Base-by-base conservation (phyloP, 2,329 filamentous ascomycete genomes). In the Fusarium nematophilum region DNA sequence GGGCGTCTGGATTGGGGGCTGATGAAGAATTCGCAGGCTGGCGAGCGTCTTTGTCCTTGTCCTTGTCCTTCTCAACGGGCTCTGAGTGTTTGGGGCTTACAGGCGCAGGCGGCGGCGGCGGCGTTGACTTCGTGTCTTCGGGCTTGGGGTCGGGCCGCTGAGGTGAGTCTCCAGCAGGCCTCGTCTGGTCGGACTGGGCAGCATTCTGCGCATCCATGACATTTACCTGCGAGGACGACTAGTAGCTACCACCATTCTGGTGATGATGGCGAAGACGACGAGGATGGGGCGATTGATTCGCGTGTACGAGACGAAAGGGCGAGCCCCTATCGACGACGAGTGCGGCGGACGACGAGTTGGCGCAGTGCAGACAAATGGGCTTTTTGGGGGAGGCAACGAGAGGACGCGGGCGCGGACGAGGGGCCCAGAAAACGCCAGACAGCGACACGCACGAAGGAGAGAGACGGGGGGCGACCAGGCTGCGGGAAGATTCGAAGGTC, bases 131-230 rank as follows among this genome's bases (percentile, higher is more conserved):
- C 10, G 56, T 53, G 43, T 39, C 58, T 49, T 67, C 60, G 46
- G 57, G 48, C 42, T 65, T 65, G 37, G 60, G 65, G 52, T 53
- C 59, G 45, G 75, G 75, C 73, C 76, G 77, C 74, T 78, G 78
- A 69, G 81, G 77, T 71, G 81, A 81, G 81, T 82, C 80, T 75
- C 76, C 73, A 75, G 79, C 74, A 74, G 80, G 82, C 83, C 83
- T 86, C 80, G 81, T 81, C 77, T 81, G 82, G 76, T 83, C 81
- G 79, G 82, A 81, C 81, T 84, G 83, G 79, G 81, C 79, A 82
- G 83, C 84, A 86, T 86, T 86, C 79, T 86, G 84, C 84, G 83
- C 84, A 86, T 87, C 84, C 84, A 87, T 87, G 80, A 81, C 84
- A 86, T 85, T 84, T 82, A 86, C 81, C 81, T 82, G 73, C 72